Evolutionary conservation across 495 filamentous ascomycete genomes (phyloP), one percentile per base, ranked within the genome.

Genomic region (Neurospora sp.): DNA sequence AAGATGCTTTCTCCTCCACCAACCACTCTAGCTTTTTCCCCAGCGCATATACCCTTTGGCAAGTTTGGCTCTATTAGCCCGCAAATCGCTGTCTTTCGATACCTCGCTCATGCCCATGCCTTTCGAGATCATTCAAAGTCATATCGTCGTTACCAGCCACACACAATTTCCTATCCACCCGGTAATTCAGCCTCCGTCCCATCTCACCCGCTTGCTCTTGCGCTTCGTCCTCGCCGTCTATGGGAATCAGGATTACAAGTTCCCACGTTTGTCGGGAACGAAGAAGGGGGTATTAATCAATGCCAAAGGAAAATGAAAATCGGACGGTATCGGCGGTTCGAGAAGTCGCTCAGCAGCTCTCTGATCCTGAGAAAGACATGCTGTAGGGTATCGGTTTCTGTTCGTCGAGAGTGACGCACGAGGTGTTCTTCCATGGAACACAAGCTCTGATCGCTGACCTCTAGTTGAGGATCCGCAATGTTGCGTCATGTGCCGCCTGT

Each of bases 21-120:
- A 75, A 75, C 61, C 71, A 69, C 61, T 70, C 70, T 38, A 69
- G 45, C n/a, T 48, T 37, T 41, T 73, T 16, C 53, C 69, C 68
- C 59, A 27, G 53, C 53, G 53, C 27, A 61, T 8, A 61, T 65
- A 35, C 53, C 27, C 53, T 35, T 65, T 65, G 53, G 53, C 53
- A 35, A 65, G 27, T 65, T 65, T 65, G 53, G 53, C 53, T 65
- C 27, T 65, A 65, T 35, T 8, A 65, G 53, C 53, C 53, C 31
- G 53, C 53, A 65, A 65, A 65, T 65, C 27, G 53, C 53, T 65
- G 12, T 65, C 27, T 65, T 65, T 65, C 53, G 27, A 65, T 65
- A 65, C 27, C 53, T 65, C 53, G 27, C 53, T 65, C 53, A 65
- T 65, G 27, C 53, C 53, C 22, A 31, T 31, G 22, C 53, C 53